A percentile compares a stretch with the other conserved stretches of the same genome.
phyloP scores from a whole-genome alignment of 495 filamentous ascomycete species.

The Penicillium cataractarum region DNA sequence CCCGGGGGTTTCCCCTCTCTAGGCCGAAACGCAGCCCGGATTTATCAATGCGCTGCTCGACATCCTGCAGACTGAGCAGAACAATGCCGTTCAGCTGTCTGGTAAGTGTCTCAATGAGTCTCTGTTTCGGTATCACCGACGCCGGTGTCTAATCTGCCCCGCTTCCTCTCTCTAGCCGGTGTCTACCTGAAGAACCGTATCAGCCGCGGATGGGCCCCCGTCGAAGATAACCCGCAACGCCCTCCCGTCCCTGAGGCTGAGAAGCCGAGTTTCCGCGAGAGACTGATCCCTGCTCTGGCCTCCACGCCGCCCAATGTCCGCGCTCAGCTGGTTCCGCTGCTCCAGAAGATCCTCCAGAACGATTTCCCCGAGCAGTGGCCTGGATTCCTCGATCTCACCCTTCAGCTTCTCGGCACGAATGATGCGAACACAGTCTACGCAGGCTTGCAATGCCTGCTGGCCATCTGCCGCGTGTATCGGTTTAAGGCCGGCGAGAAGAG shows the following conservation, averaged over 20 bases:
- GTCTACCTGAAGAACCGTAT: constrained; percentile 98
- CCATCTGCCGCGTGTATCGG: constrained; percentile 89
- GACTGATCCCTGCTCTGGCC: constrained; percentile 85
- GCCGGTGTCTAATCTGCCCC: constrained; percentile 19
- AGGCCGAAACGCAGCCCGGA: constrained; percentile 90
- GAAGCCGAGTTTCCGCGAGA: constrained; percentile 82
- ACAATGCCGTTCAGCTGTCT: constrained; percentile 79
- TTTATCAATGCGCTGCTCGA: constrained; percentile 91
- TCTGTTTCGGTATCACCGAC: constrained; percentile 5
- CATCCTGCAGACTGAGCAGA: constrained; percentile 85
- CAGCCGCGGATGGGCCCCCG: constrained; percentile 81
- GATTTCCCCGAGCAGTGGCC: constrained; percentile 97
- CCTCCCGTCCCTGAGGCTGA: constrained; percentile 83
- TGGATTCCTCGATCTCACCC: constrained; percentile 84
- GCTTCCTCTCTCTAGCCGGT: constrained; percentile 64
- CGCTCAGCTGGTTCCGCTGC: constrained; percentile 85
- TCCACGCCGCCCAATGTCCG: constrained; percentile 78
- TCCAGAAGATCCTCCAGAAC: constrained; percentile 92
- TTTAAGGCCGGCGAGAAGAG: constrained; percentile 86
- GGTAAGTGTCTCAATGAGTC: constrained; percentile 56
- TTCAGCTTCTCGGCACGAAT: constrained; percentile 81
- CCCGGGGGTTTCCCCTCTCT: constrained; percentile 23
- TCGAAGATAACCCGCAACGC: constrained; percentile 65
- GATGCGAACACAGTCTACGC: constrained; percentile 86
- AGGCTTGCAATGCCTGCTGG: constrained; percentile 89